Conservation (phyloP, 305 asterid genomes). For the Fraxinus nigra region DNA sequence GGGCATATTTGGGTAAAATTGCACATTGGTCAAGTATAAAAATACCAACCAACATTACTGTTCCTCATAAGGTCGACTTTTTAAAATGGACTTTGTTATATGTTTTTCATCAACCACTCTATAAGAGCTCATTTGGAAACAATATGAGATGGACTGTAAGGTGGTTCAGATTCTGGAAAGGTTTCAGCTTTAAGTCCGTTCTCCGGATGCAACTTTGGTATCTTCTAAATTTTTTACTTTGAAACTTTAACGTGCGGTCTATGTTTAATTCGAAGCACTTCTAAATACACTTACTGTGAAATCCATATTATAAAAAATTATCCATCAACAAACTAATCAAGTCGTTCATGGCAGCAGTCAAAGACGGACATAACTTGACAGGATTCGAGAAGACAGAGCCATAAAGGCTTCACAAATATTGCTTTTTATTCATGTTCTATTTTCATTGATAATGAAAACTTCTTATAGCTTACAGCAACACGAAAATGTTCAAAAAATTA, state of each 20-base stretch:
- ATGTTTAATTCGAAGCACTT: background rate
- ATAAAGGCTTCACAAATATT: too few species aligned
- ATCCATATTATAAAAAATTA: background rate
- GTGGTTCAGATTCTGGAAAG: background rate
- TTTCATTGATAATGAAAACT: too few species aligned
- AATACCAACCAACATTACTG: background rate
- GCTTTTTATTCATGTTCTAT: too few species aligned
- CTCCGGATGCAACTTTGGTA: background rate
- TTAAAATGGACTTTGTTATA: too few species aligned
- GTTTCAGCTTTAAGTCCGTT: background rate
- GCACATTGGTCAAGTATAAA: background rate
- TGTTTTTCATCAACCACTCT: background rate
- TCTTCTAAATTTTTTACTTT: background rate
- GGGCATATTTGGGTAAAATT: background rate
- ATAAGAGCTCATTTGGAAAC: background rate
- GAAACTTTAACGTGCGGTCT: background rate
- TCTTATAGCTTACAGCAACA: too few species aligned
- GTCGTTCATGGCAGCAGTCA: background rate
- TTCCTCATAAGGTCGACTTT: background rate
- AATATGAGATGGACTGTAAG: background rate
- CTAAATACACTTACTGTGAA: background rate
- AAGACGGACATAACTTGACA: too few species aligned
- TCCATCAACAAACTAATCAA: background rate
- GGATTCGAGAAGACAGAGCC: too few species aligned
- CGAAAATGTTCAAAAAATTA: too few species aligned